phyloP scores from a whole-genome alignment of 1,139 yeast genomes.

The Magnusiomyces paraingens region DNA sequence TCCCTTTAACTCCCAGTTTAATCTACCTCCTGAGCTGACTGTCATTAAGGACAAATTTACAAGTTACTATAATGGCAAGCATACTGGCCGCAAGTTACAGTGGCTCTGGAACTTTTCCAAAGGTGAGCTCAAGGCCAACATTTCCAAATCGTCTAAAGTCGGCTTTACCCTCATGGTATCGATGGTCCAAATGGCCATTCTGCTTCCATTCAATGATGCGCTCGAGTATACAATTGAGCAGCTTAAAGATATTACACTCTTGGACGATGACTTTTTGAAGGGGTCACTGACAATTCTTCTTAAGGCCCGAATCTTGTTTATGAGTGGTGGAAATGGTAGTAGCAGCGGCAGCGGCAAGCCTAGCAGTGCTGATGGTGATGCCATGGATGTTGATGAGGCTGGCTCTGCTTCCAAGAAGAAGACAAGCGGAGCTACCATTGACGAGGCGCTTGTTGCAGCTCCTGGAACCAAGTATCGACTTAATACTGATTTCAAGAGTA shows the following conservation, averaged over 20 bases:
- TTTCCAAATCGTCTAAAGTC: constrained; percentile 56
- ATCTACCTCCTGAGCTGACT: constrained; percentile 56
- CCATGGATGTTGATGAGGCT: constrained; percentile 4
- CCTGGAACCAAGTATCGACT: constrained; percentile 58
- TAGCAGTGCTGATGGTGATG: not conserved
- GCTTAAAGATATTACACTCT: constrained; percentile 60
- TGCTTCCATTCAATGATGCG: constrained; percentile 68
- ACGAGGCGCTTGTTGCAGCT: constrained; percentile 30
- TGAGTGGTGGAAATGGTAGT: constrained; percentile 9
- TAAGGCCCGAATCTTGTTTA: constrained; percentile 68
- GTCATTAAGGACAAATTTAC: constrained; percentile 63
- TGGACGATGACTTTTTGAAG: constrained; percentile 59
- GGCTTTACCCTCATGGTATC: constrained; percentile 86
- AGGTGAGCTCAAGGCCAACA: constrained; percentile 87
- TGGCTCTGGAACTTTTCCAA: constrained; percentile 97
- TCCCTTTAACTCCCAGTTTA: constrained; percentile 42
- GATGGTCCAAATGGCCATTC: constrained; percentile 77
- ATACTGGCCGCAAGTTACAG: constrained; percentile 79
- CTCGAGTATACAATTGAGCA: constrained; percentile 55
- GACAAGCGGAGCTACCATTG: constrained; percentile 26
- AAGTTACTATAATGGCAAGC: constrained; percentile 64
- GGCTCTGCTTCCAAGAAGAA: constrained; percentile 28
- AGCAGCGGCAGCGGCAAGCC: not conserved
- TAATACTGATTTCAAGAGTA: constrained; percentile 77
- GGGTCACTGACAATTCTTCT: constrained; percentile 73